Evolutionary conservation across 441 rosid genomes (phyloP).

Genomic region (Croton setiger): DNA sequence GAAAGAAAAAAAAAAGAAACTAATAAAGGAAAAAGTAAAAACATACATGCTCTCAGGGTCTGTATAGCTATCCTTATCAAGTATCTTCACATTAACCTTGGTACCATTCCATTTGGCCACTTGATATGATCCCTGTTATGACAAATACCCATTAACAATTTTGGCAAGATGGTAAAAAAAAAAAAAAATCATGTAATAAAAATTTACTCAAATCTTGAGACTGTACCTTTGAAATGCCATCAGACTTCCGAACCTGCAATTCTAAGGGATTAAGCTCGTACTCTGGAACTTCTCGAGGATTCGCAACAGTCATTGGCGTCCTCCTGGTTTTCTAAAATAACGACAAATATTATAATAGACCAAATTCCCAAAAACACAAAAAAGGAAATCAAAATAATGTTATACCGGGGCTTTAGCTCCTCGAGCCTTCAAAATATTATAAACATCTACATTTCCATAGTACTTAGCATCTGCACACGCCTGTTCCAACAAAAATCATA

Average conservation of each 20-base stretch:
- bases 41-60: constrained; percentile 81
- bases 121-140: constrained; percentile 85
- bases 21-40: constrained; percentile 3
- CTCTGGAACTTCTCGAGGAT: constrained; percentile 93
- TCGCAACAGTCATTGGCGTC: constrained; percentile 84
- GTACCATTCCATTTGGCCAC: constrained; percentile 99
- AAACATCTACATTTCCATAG: constrained; percentile 80
- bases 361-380: background rate
- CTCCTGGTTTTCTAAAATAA: constrained; percentile 63
- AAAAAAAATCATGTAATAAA: background rate
- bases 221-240: constrained; percentile 81
- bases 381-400: background rate
- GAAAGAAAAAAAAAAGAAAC: background rate
- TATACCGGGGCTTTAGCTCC: constrained; percentile 90
- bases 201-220: constrained; percentile 1
- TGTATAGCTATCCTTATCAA: constrained; percentile 67
- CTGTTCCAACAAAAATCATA: constrained; percentile 37
- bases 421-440: constrained; percentile 76
- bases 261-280: constrained; percentile 94
- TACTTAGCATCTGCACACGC: constrained; percentile 94
- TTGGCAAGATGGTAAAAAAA: background rate
- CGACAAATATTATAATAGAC: background rate
- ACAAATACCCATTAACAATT: constrained; percentile 18
- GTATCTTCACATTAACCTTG: constrained; percentile 88
- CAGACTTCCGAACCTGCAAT: constrained; percentile 82